phyloP scores from a whole-genome alignment of 495 filamentous ascomycete genomes.

The Neurospora sp. region DNA sequence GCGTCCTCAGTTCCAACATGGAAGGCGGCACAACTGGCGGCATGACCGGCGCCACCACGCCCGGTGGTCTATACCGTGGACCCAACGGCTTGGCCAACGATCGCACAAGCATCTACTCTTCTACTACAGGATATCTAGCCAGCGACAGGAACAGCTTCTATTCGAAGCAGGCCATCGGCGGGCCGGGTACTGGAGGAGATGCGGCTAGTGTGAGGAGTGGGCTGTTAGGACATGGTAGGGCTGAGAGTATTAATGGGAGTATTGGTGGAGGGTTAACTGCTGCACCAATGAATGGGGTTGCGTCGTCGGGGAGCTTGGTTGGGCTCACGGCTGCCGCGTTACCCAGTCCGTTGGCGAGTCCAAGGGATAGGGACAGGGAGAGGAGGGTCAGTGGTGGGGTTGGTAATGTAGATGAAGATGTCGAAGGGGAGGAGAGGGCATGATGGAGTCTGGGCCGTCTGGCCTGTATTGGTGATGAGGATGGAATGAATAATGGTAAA shows the following conservation, averaged over 20 bases:
- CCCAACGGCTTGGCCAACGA: conserved; percentile 60
- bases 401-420: conserved; percentile 16
- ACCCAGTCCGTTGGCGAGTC: conserved; percentile 52
- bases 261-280: conserved; percentile 39
- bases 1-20: conserved; percentile 72
- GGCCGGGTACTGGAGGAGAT: conserved; percentile 58
- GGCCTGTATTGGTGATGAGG: neutral
- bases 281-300: neutral
- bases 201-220: conserved; percentile 72
- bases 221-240: conserved; percentile 61
- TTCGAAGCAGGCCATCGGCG: conserved; percentile 49
- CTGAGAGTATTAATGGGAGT: conserved; percentile 74
- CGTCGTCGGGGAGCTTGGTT: neutral
- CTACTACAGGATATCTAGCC: conserved; percentile 51
- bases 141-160: conserved; percentile 80
- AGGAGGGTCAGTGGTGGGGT: conserved; percentile 4
- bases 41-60: conserved; percentile 18
- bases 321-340: conserved; percentile 10
- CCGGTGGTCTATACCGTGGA: conserved; percentile 53
- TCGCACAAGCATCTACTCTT: conserved; percentile 77
- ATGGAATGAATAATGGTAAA: neutral
- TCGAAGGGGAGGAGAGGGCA: neutral
- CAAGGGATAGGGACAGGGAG: conserved; percentile 32
- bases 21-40: conserved; percentile 28
- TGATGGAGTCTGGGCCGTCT: neutral